These are phyloP conservation scores for Cordyceps fumosorosea DNA, from an alignment of 2,329 filamentous ascomycete species.

Conservation along the genomic window DNA sequence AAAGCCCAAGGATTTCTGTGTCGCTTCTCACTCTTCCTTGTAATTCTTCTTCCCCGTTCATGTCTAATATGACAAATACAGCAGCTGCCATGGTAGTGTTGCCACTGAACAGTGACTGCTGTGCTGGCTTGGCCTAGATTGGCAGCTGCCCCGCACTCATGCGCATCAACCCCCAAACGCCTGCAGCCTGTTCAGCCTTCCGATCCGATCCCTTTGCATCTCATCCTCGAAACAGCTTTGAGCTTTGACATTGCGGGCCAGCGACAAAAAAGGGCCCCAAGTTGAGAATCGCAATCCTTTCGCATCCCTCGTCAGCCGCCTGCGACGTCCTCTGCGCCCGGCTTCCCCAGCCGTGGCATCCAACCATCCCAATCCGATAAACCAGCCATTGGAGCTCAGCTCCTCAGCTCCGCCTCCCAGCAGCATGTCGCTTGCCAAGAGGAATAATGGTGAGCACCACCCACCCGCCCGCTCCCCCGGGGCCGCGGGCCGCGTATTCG, in stretches of 20 bases:
- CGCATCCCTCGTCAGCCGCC: neutral
- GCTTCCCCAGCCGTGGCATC: neutral
- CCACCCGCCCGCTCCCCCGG: neutral
- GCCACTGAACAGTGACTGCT: neutral
- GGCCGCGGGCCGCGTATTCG: neutral
- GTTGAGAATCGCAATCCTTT: neutral
- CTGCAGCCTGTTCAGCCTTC: neutral
- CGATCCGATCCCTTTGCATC: neutral
- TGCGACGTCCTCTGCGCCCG: neutral
- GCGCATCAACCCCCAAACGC: neutral
- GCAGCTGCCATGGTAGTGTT: neutral
- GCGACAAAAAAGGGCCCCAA: neutral
- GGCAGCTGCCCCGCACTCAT: slow-evolving; percentile 3
- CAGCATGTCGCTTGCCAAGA: slow-evolving; percentile 22
- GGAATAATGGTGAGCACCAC: slow-evolving; percentile 20
- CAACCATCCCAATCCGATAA: neutral
- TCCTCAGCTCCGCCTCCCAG: neutral
- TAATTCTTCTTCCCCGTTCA: no score
- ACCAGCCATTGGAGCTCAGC: no score
- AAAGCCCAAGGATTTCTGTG: no score
- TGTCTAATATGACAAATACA: neutral
- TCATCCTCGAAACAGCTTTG: neutral
- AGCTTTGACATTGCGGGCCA: neutral
- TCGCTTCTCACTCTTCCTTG: no score
- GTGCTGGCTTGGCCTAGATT: neutral